Evolutionary conservation across 164 flowering plant species (phyloP), one percentile per base, ranked within the genome.

Genomic region (Nymphaea colorata): DNA sequence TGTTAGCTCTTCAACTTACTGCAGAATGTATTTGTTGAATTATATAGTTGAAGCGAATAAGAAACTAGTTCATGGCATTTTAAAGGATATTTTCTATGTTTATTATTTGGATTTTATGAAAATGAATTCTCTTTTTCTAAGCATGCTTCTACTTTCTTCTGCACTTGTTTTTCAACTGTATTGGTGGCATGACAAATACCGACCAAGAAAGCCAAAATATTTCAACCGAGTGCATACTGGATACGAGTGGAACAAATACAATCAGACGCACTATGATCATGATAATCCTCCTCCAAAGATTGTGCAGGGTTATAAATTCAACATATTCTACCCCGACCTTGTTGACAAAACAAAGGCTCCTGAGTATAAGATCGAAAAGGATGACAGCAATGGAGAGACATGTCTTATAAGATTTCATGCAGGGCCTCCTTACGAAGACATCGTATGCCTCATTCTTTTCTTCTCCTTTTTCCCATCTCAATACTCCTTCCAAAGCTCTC

Each of bases 171-270:
- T 82, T 68, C 84, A 93, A 97, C 96, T 92, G 8, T 95, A 92
- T 73, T 95, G 99, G 99, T 95, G 99, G 99, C 99, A 95, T 78
- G 99, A 92, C 78, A 95, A 95, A 68, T 95, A 92, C 72, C 86
- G 98, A 1, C 99, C 99, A 10, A 83, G 99, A 72, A 95, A 95
- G 73, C 99, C 99, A 1, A 95, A 95, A 76, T 95, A 95, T 69
- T 95, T 95, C 83, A 95, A 95, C 69, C 94, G 99, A 42, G 99
- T 95, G 43, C 99, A 95, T 73, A 95, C 98, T 43, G 99, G 99
- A 10, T 95, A 95, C 53, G 99, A 95, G 69, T 95, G 99, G 99
- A 95, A 95, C 82, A 95, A 95, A 67, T 95, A 95, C 76, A 95
- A 95, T 73, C 99, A 95, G 77, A 95, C 99, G 55, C 99, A 95